Percentiles rank a stretch among this genome's conserved stretches.
Conservation (phyloP, 768 basidiomycete species). For the Russula sp. region DNA sequence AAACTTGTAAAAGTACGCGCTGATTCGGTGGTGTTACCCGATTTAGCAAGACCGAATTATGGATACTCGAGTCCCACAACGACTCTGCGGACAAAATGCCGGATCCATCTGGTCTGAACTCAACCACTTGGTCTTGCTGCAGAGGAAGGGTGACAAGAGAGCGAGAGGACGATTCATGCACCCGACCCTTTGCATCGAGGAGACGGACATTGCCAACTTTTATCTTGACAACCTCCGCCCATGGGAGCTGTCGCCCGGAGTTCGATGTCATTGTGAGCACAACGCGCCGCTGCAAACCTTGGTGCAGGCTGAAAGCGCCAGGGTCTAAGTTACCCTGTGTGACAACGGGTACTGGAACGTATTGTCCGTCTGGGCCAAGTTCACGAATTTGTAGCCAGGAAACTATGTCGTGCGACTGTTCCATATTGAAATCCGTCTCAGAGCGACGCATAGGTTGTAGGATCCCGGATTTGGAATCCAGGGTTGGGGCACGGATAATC, state of each 20-base stretch:
- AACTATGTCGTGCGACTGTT: slow-evolving; percentile 88
- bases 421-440: slow-evolving; percentile 86
- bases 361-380: slow-evolving; percentile 79
- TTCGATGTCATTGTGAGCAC: slow-evolving; percentile 75
- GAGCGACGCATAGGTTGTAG: slow-evolving; percentile 84
- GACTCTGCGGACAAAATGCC: slow-evolving; percentile 65
- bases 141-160: slow-evolving; percentile 69
- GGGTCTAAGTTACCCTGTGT: slow-evolving; percentile 73
- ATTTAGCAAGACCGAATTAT: slow-evolving; percentile 83
- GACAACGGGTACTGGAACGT: slow-evolving; percentile 78
- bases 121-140: slow-evolving; percentile 64
- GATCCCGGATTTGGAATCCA: slow-evolving; percentile 43
- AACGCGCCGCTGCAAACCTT: slow-evolving; percentile 88
- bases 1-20: slow-evolving; percentile 73
- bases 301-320: slow-evolving; percentile 84
- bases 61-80: slow-evolving; percentile 92
- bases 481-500: slow-evolving; percentile 28
- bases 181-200: slow-evolving; percentile 76
- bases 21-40: slow-evolving; percentile 76
- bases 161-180: slow-evolving; percentile 75
- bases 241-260: slow-evolving; percentile 86
- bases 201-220: slow-evolving; percentile 81
- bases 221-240: slow-evolving; percentile 75
- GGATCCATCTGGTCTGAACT: slow-evolving; percentile 84
- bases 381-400: slow-evolving; percentile 86